A percentile compares a stretch with the other conserved stretches of the same genome.
Evolutionary conservation across 129 eudicot species (phyloP).

Genomic region (Escallonia rubra): DNA sequence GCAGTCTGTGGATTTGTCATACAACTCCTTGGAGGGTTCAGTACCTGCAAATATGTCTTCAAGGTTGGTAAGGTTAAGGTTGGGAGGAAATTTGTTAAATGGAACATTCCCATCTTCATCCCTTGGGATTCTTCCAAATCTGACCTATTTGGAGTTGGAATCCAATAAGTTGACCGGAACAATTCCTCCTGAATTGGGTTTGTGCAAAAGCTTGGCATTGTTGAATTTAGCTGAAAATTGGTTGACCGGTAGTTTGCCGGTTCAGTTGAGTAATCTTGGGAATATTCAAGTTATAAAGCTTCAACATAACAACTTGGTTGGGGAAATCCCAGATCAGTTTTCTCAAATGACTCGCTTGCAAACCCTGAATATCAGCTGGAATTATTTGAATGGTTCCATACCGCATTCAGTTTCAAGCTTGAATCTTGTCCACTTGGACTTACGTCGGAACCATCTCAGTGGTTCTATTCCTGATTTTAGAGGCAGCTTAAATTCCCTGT

Average conservation of each 20-base stretch:
- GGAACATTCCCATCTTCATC: slow-evolving; percentile 49
- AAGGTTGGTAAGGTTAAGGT: slow-evolving; percentile 53
- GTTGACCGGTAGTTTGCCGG: slow-evolving; percentile 47
- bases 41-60: slow-evolving; percentile 42
- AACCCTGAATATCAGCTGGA: slow-evolving; percentile 59
- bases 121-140: slow-evolving; percentile 15
- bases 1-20: slow-evolving; percentile 56
- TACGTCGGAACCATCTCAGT: slow-evolving; percentile 45
- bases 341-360: slow-evolving; percentile 27
- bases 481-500: slow-evolving; percentile 27
- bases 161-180: slow-evolving; percentile 41
- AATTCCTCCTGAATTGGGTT: slow-evolving; percentile 54
- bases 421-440: slow-evolving; percentile 46
- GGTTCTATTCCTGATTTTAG: slow-evolving; percentile 59
- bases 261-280: slow-evolving; percentile 39
- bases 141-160: slow-evolving; percentile 64
- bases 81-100: slow-evolving; percentile 43
- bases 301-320: slow-evolving; percentile 49
- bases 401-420: slow-evolving; percentile 53
- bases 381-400: slow-evolving; percentile 54
- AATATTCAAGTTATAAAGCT: slow-evolving; percentile 52
- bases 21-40: slow-evolving; percentile 41
- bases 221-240: slow-evolving; percentile 57
- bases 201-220: slow-evolving; percentile 38
- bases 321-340: slow-evolving; percentile 54